These are phyloP conservation scores for Maudiozyma serrabonitensis DNA, from an alignment of 805 yeast species.

Conservation along the genomic window DNA sequence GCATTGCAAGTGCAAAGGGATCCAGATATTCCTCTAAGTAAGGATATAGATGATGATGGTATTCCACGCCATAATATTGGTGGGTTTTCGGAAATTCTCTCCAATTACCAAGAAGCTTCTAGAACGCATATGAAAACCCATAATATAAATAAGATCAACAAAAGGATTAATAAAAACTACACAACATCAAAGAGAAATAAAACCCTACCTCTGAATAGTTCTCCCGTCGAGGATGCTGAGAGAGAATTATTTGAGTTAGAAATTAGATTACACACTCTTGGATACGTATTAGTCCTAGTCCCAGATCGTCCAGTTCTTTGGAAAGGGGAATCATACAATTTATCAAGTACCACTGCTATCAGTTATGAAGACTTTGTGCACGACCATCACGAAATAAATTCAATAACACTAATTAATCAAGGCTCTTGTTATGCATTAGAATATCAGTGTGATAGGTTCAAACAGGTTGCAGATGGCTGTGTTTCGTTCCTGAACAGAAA, in stretches of 20 bases:
- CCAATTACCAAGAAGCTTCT: not conserved
- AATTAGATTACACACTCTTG: conserved; percentile 29
- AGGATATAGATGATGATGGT: conserved; percentile 23
- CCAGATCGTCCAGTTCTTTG: conserved; percentile 82
- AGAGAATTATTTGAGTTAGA: conserved; percentile 21
- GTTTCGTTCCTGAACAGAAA: conserved; percentile 50
- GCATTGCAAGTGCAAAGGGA: conserved; percentile 16
- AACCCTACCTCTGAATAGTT: not conserved
- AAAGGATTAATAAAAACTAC: not conserved
- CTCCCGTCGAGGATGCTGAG: conserved; percentile 23
- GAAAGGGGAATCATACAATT: conserved; percentile 69
- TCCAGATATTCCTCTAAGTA: conserved; percentile 21
- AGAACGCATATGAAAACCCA: not conserved
- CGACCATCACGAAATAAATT: conserved; percentile 10
- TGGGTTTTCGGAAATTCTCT: conserved; percentile 3
- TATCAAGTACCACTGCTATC: conserved; percentile 28
- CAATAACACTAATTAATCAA: conserved; percentile 30
- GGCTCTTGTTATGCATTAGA: conserved; percentile 55
- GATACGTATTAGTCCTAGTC: conserved; percentile 63
- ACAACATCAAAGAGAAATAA: not conserved
- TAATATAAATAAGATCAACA: conserved; percentile 1
- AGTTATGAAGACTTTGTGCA: conserved; percentile 14
- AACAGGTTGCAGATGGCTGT: conserved; percentile 46
- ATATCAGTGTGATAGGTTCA: conserved; percentile 46
- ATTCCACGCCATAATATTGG: conserved; percentile 17